Evolutionary conservation across 208 protist genomes (phyloP), one percentile per base, ranked within the genome.

Genomic region (Vickermania spadyakhi): DNA sequence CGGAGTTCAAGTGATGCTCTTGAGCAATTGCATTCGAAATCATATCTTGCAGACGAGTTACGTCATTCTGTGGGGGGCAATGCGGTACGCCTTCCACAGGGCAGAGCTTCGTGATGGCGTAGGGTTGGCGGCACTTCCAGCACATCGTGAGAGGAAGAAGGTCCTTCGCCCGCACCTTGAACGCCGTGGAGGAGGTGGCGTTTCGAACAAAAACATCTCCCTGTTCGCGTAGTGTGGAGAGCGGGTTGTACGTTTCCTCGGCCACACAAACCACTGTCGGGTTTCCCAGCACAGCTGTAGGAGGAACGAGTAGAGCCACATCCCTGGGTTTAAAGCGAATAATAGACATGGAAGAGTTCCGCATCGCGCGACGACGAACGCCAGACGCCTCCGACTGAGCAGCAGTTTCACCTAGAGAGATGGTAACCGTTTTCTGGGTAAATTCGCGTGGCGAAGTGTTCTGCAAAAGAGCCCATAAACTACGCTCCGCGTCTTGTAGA

Each of bases 111-210:
- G 51, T 41, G 42, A 50, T 61, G 13, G 75, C 67, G 65, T 81
- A 81, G 25, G 68, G 31, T 21, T 54, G 63, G 7, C 57, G 60
- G 58, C 80, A 87, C 11, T 56, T 3, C 59, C 68, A 63, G 49
- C 80, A 87, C 62, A 79, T 77, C 2, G 65, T 23, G 5, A 87
- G 41, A 3, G 80, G 80, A 3, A 87, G 42, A 11, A 87, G 72
- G 42, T 66, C 58, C 56, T 71, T 65, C 11, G 67, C 57, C 2
- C 53, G 69, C 7, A 76, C 70, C 21, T 64, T 56, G 55, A 71
- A 76, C 13, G 63, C 50, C 36, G 66, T 54, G 18, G 58, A 45
- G 18, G 36, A 45, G 11, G 36, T 45, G 5, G 55, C 55, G 22
- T 42, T n/a, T 7, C 55, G 22, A 31, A 21, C 55, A 14, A 26